These are phyloP conservation scores for Skeletonema costatum DNA, from an alignment of 108 stramenopile species.

Conservation along the genomic window DNA sequence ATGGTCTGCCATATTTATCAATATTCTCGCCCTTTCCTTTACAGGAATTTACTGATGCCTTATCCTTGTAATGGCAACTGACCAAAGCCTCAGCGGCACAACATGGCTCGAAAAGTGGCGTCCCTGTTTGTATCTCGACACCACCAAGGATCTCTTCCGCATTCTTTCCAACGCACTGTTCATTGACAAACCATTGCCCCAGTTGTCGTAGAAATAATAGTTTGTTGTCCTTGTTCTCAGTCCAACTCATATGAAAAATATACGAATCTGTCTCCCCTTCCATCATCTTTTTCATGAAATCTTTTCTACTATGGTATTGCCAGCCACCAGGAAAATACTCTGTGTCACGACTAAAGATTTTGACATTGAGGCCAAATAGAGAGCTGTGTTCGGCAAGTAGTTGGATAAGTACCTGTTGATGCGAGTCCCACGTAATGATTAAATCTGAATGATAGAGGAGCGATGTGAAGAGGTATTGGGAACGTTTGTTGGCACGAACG, in stretches of 20 bases:
- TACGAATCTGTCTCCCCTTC: slow-evolving; percentile 46
- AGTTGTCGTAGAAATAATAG: slow-evolving; percentile 73
- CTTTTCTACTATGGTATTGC: slow-evolving; percentile 50
- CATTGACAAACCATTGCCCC: slow-evolving; percentile 78
- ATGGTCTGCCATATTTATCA: slow-evolving; percentile 46
- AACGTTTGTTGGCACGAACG: slow-evolving; percentile 66
- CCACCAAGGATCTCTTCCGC: slow-evolving; percentile 33
- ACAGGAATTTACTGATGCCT: slow-evolving; percentile 68
- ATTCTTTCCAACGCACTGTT: slow-evolving; percentile 54
- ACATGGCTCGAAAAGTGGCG: slow-evolving; percentile 34
- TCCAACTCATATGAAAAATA: slow-evolving; percentile 72
- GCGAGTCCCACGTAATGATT: slow-evolving; percentile 62
- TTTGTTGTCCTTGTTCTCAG: slow-evolving; percentile 85
- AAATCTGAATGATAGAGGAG: slow-evolving; percentile 66
- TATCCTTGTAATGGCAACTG: slow-evolving; percentile 73
- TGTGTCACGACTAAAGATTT: slow-evolving; percentile 60
- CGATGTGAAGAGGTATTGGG: slow-evolving; percentile 69
- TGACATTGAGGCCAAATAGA: slow-evolving; percentile 74
- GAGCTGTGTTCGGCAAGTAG: slow-evolving; percentile 75
- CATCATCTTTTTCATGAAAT: slow-evolving; percentile 47
- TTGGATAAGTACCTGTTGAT: slow-evolving; percentile 74
- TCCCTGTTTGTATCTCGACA: neutral
- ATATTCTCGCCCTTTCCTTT: slow-evolving; percentile 40
- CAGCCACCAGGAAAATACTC: slow-evolving; percentile 68
- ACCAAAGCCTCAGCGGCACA: slow-evolving; percentile 60